Evolutionary conservation across 257 asterid genomes (phyloP), one percentile per base, ranked within the genome.

Genomic region (Penstemon barbatus): DNA sequence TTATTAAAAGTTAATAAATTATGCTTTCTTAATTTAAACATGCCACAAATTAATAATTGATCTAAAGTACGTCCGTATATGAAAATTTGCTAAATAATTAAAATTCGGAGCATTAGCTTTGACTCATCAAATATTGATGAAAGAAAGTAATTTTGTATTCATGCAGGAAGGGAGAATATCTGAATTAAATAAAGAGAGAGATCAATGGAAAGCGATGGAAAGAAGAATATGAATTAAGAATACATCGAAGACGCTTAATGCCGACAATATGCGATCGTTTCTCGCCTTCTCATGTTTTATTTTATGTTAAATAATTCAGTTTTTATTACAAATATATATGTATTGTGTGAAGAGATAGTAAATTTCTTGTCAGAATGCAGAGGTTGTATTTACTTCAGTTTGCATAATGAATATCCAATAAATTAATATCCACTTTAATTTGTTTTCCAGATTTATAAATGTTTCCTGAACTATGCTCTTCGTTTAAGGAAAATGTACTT

Each of bases 191-290:
- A 37, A 60, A 18, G 65, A 6, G 15, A 37, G 59, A 54, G 59
- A 54, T 9, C 18, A 38, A 19, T 6, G 13, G 80, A 76, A 76
- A 61, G 74, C 64, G 77, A 76, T 54, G 80, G 77, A 76, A 63
- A 43, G 38, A 61, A 38, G 6, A 18, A 44, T 6, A 19, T 0
- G 4, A 7, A 12, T 45, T 53, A 0, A 50, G 40, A 36, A 38
- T n/a, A 7, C 4, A 57, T 8, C 1, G 66, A 71, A 52, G 61
- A 59, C 57, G 44, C 66, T 3, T 42, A 40, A 64, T 6, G 54
- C 49, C 52, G 46, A 58, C 51, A 15, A 18, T 15, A 13, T 65
- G 53, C 50, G 52, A 36, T 15, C 18, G 18, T 15, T 70, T 75
- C 60, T 48, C 33, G 33, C 33, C 33, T 25, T 53, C 55, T 62